A percentile compares a stretch with the other conserved stretches of the same genome.
These are phyloP conservation scores for Ceratobasidium sp. DNA, from an alignment of 1,284 basidiomycete genomes.

Conservation along the genomic window DNA sequence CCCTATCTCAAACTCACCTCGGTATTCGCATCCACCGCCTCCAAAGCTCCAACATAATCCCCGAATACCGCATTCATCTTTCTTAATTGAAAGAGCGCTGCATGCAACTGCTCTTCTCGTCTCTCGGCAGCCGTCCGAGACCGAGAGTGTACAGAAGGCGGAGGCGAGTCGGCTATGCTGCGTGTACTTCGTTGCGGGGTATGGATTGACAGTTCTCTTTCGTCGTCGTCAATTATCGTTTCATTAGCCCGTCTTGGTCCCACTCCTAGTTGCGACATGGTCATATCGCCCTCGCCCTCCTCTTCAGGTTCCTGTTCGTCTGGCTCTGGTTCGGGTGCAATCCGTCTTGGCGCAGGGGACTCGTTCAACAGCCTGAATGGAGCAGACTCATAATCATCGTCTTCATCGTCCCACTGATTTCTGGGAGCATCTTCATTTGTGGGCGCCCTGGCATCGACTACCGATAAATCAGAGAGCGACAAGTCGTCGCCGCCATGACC, in stretches of 20 bases:
- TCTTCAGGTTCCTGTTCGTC: neutral
- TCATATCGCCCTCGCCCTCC: slow-evolving; percentile 10
- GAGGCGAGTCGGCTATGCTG: slow-evolving; percentile 13
- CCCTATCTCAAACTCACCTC: slow-evolving; percentile 25
- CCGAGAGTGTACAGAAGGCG: slow-evolving; percentile 31
- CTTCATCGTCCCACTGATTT: slow-evolving; percentile 24
- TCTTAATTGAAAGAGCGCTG: slow-evolving; percentile 40
- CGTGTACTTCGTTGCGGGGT: slow-evolving; percentile 25
- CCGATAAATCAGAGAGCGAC: slow-evolving; percentile 42
- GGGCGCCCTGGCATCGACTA: slow-evolving; percentile 33
- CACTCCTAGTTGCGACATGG: slow-evolving; percentile 8
- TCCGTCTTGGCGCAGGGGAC: slow-evolving; percentile 22
- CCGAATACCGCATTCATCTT: slow-evolving; percentile 41
- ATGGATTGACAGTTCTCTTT: slow-evolving; percentile 11
- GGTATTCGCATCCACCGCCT: slow-evolving; percentile 40
- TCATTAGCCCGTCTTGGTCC: neutral
- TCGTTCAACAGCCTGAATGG: slow-evolving; percentile 26
- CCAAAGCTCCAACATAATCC: slow-evolving; percentile 41
- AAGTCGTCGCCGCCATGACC: slow-evolving; percentile 41
- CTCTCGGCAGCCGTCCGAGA: slow-evolving; percentile 34
- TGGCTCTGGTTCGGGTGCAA: neutral
- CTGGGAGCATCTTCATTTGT: neutral
- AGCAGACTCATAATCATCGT: slow-evolving; percentile 33
- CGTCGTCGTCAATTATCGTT: neutral
- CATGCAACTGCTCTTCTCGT: slow-evolving; percentile 41